A percentile compares a stretch with the other conserved stretches of the same genome.
phyloP scores from a whole-genome alignment of 306 rosid species.

The Dryas octopetala region DNA sequence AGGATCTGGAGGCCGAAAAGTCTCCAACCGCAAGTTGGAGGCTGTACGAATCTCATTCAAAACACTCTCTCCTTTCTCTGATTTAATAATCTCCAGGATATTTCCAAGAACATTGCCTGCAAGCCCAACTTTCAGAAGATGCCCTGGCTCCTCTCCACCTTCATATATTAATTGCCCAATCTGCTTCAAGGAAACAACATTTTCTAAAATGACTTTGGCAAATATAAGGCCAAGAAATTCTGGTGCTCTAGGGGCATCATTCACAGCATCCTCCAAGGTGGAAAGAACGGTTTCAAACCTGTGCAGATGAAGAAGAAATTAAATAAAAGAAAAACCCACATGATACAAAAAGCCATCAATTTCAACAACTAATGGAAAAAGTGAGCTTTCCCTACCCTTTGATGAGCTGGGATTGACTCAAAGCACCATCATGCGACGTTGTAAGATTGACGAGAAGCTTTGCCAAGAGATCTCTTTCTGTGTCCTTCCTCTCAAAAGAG shows the following conservation, averaged over 20 bases:
- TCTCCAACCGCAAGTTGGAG: conserved; percentile 62
- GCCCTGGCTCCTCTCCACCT: conserved; percentile 81
- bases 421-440: conserved; percentile 46
- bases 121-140: conserved; percentile 58
- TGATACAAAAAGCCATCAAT: background rate
- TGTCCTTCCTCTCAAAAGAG: conserved; percentile 81
- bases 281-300: conserved; percentile 71
- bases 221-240: conserved; percentile 73
- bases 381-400: conserved; percentile 56
- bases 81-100: conserved; percentile 56
- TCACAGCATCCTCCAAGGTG: conserved; percentile 74
- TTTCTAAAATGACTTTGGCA: conserved; percentile 50
- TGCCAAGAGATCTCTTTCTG: conserved; percentile 70
- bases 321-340: background rate
- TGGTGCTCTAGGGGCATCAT: conserved; percentile 85
- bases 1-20: conserved; percentile 61
- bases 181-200: conserved; percentile 53
- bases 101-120: conserved; percentile 81
- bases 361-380: background rate
- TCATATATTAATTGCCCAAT: conserved; percentile 52
- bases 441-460: conserved; percentile 62
- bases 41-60: conserved; percentile 39
- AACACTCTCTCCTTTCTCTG: conserved; percentile 58
- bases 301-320: conserved; percentile 16
- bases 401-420: conserved; percentile 61